phyloP scores from a whole-genome alignment of 2,329 filamentous ascomycete genomes.

The Aphanoascus verrucosus region DNA sequence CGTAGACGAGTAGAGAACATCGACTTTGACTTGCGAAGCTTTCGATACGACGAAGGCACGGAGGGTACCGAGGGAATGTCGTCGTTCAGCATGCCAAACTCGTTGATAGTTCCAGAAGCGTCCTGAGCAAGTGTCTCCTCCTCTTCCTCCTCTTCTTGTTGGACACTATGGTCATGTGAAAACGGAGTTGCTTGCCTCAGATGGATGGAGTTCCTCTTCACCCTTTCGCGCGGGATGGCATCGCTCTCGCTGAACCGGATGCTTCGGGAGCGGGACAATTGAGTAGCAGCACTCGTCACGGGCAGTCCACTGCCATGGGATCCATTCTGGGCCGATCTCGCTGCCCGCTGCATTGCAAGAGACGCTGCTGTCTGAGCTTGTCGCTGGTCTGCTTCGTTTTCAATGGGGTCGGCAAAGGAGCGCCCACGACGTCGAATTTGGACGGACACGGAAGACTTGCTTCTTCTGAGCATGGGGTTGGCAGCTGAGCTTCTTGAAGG shows the following conservation, averaged over 20 bases:
- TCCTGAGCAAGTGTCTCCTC: background rate
- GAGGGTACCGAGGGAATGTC: slow-evolving; percentile 26
- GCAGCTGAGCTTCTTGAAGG: slow-evolving; percentile 23
- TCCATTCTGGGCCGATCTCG: slow-evolving; percentile 14
- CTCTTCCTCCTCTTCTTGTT: background rate
- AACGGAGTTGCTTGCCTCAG: slow-evolving; percentile 14
- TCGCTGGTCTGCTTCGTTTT: slow-evolving; percentile 23
- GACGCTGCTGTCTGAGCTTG: slow-evolving; percentile 36
- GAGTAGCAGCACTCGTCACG: background rate
- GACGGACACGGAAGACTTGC: slow-evolving; percentile 33
- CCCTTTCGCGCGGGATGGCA: background rate
- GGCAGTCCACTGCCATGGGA: slow-evolving; percentile 1
- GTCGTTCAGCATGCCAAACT: slow-evolving; percentile 19
- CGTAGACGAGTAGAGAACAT: slow-evolving; percentile 36
- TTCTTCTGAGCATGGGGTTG: slow-evolving; percentile 26
- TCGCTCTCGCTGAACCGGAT: slow-evolving; percentile 7
- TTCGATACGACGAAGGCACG: slow-evolving; percentile 38
- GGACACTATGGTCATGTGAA: slow-evolving; percentile 16
- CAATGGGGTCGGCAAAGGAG: slow-evolving; percentile 21
- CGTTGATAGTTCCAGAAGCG: background rate
- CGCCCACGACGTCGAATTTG: slow-evolving; percentile 21
- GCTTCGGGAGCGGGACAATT: slow-evolving; percentile 7
- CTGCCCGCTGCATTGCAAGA: slow-evolving; percentile 33
- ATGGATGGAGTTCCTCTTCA: background rate
- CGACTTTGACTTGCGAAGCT: slow-evolving; percentile 39